phyloP scores from a whole-genome alignment of 2,329 filamentous ascomycete genomes.

The Trichoderma hamatum region DNA sequence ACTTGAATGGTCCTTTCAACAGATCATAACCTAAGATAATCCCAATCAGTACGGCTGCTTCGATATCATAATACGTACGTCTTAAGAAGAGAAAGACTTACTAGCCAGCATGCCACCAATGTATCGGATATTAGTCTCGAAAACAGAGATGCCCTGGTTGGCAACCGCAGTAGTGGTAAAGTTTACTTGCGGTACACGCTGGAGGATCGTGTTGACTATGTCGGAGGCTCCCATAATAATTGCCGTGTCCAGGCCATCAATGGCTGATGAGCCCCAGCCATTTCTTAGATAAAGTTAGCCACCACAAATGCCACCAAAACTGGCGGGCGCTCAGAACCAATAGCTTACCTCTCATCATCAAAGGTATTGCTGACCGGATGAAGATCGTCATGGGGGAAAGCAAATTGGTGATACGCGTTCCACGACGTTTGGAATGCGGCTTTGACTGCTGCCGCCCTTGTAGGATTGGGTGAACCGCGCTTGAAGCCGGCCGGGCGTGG shows the following conservation, averaged over 20 bases:
- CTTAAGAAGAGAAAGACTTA: constrained; percentile 32
- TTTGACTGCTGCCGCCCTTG: constrained; percentile 64
- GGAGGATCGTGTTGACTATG: constrained; percentile 70
- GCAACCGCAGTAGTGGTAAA: constrained; percentile 59
- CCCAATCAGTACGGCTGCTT: not conserved
- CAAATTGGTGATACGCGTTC: constrained; percentile 72
- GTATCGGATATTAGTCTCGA: constrained; percentile 91
- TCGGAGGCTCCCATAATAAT: constrained; percentile 72
- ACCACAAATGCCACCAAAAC: not conserved
- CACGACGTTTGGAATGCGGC: constrained; percentile 71
- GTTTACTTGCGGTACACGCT: constrained; percentile 70
- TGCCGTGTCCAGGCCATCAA: constrained; percentile 80
- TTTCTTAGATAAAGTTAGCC: constrained; percentile 57
- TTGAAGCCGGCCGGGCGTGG: constrained; percentile 2
- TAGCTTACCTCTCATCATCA: constrained; percentile 67
- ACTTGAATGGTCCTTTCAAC: constrained; percentile 65
- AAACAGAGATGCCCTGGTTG: constrained; percentile 67
- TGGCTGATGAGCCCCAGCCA: constrained; percentile 80
- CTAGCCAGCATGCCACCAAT: constrained; percentile 79
- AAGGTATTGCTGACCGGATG: constrained; percentile 66
- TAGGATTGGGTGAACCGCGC: constrained; percentile 31
- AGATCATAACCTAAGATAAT: constrained; percentile 63
- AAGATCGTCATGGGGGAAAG: constrained; percentile 78
- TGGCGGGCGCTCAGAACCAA: too few relatives aligned
- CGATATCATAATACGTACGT: not conserved